phyloP scores from a whole-genome alignment of 2,329 filamentous ascomycete genomes.

The Beauveria sp. region DNA sequence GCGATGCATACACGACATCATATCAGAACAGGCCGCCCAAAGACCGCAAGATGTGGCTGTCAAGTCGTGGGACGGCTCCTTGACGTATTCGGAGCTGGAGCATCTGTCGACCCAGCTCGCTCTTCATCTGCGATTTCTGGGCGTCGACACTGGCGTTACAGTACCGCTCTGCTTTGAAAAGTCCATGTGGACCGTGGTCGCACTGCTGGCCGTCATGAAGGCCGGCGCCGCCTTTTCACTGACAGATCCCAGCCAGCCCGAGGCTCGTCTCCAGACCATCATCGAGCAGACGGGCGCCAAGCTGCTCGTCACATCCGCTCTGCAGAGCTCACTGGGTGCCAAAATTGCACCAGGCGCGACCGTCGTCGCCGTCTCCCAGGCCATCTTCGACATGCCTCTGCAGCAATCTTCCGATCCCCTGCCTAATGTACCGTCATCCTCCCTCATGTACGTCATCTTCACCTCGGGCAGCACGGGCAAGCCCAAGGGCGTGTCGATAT shows the following conservation, averaged over 20 bases:
- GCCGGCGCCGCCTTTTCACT: slow-evolving; percentile 40
- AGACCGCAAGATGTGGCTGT: slow-evolving; percentile 35
- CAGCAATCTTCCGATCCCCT: slow-evolving; percentile 17
- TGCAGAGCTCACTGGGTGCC: slow-evolving; percentile 29
- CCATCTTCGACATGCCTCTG: slow-evolving; percentile 19
- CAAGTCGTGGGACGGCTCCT: slow-evolving; percentile 42
- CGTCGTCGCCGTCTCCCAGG: slow-evolving; percentile 26
- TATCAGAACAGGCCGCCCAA: slow-evolving; percentile 29
- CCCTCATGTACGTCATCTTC: slow-evolving; percentile 51
- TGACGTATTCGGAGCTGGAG: slow-evolving; percentile 40
- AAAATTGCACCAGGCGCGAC: slow-evolving; percentile 28
- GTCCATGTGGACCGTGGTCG: slow-evolving; percentile 37
- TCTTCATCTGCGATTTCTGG: slow-evolving; percentile 28
- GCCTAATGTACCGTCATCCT: slow-evolving; percentile 32
- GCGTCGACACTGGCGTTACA: slow-evolving; percentile 30
- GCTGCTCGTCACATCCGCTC: slow-evolving; percentile 32
- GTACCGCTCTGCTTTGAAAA: slow-evolving; percentile 47
- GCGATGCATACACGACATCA: slow-evolving; percentile 39
- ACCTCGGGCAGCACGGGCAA: slow-evolving; percentile 58
- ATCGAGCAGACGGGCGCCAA: slow-evolving; percentile 34
- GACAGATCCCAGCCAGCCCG: slow-evolving; percentile 39
- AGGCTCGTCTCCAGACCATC: slow-evolving; percentile 36
- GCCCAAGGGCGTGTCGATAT: slow-evolving; percentile 54
- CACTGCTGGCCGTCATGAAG: slow-evolving; percentile 40
- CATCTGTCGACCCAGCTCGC: slow-evolving; percentile 34